phyloP scores from a whole-genome alignment of 805 yeast species.

The Sugiyamaella boreocaroliniensis region DNA sequence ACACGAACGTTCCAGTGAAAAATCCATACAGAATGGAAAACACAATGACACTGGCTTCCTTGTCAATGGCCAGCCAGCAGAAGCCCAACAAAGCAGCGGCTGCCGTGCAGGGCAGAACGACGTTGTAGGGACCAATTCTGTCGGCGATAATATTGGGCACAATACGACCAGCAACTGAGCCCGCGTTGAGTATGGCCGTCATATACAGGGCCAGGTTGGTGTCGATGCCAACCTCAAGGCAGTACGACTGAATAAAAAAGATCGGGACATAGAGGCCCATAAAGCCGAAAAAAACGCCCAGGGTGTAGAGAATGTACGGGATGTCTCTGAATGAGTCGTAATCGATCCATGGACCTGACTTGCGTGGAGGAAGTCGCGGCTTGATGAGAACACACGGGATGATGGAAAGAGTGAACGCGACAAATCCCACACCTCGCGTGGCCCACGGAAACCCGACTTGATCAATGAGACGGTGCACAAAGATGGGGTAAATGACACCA shows the following conservation, averaged over 20 bases:
- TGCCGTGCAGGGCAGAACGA: constrained; percentile 26
- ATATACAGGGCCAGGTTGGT: constrained; percentile 24
- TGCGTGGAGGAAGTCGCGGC: constrained; percentile 25
- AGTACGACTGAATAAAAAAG: constrained; percentile 31
- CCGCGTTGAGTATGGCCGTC: constrained; percentile 29
- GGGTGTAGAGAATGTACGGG: constrained; percentile 17
- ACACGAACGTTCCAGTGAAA: constrained; percentile 29
- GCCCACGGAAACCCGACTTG: constrained; percentile 47
- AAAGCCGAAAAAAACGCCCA: constrained; percentile 32
- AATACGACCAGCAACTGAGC: constrained; percentile 44
- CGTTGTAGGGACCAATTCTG: constrained; percentile 40
- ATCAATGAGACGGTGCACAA: constrained; percentile 38
- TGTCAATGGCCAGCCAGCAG: constrained; percentile 19
- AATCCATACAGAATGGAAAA: constrained; percentile 30
- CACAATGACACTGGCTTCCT: constrained; percentile 24
- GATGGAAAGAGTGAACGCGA: constrained; percentile 28
- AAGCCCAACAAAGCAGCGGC: constrained; percentile 11
- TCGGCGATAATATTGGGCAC: constrained; percentile 44
- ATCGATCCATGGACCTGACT: constrained; percentile 21
- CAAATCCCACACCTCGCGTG: constrained; percentile 39
- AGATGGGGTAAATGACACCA: constrained; percentile 42
- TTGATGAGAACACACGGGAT: constrained; percentile 21
- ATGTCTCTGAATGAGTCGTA: constrained; percentile 17
- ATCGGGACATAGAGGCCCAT: constrained; percentile 33
- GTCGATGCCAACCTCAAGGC: constrained; percentile 19